Evolutionary conservation across 306 rosid genomes (phyloP), one percentile per base, ranked within the genome.

Genomic region (Nissolia schottii): DNA sequence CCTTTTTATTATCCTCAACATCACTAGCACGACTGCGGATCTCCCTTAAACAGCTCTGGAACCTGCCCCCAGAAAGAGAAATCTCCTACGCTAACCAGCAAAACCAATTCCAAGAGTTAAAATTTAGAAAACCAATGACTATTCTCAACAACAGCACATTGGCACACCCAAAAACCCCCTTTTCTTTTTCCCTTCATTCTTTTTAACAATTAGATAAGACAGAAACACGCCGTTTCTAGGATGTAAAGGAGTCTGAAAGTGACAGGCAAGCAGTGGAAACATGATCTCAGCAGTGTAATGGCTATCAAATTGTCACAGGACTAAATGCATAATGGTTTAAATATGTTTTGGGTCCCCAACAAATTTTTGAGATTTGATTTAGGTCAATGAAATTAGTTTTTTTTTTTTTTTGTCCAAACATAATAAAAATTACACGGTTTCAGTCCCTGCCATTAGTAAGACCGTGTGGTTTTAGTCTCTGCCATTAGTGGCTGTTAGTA

Each of bases 31-130:
- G 93, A 9, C 74, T 77, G 3, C 99, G 99, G 55, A 94, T 84
- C 81, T 94, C 99, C 85, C 86, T 89, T 50, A 94, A 77, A 83
- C 99, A 94, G 62, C 58, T 86, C 66, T 94, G 99, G 82, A 82
- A 94, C 81, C 99, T 81, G 32, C 90, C 96, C 72, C 99, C 96
- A 18, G 97, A 79, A 84, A 94, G 96, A 53, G 97, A 85, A 78
- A 94, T 89, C 85, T 94, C 99, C 98, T 93, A 87, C 87, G 77
- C 82, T 78, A 84, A 85, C 91, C 89, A 80, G 73, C 38, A 85
- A 79, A 86, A 81, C 48, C 79, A 67, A 76, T 50, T 49, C 70
- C 80, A 77, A 1, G 15, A 80, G 82, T 86, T 75, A 91, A 80
- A 58, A 77, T 61, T 8, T 7, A 69, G 37, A 13, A 38, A 71